phyloP scores from a whole-genome alignment of 2,329 filamentous ascomycete genomes.

The Apiospora arundinis region DNA sequence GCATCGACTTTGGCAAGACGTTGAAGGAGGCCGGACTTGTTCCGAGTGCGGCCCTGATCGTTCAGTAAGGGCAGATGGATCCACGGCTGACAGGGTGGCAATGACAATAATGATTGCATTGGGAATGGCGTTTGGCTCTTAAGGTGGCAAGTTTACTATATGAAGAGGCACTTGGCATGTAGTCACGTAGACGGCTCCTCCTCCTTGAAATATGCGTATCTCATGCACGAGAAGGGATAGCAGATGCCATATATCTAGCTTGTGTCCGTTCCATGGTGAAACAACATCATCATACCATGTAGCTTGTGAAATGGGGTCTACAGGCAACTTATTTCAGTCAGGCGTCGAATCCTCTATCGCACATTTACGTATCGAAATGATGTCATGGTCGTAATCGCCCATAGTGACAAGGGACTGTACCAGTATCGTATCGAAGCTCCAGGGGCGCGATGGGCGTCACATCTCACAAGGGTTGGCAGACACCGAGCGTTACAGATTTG shows the following conservation, averaged over 20 bases:
- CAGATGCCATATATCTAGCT: neutral
- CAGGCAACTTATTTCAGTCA: neutral
- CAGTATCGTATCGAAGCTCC: neutral
- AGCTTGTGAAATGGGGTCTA: neutral
- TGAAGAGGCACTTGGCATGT: neutral
- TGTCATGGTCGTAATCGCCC: neutral
- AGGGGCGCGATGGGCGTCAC: neutral
- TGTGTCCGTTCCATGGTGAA: neutral
- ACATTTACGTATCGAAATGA: neutral
- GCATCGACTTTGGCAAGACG: conserved; percentile 83
- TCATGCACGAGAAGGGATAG: neutral
- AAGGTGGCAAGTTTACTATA: neutral
- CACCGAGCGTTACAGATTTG: conserved; percentile 14
- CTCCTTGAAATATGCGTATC: neutral
- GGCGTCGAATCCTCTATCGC: neutral
- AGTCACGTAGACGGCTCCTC: neutral
- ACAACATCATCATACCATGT: neutral
- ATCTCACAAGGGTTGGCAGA: neutral
- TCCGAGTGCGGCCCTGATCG: conserved; percentile 87
- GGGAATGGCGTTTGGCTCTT: conserved; percentile 21
- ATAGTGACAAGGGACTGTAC: neutral
- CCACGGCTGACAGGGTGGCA: neutral
- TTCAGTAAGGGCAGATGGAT: conserved; percentile 55
- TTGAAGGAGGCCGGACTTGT: conserved; percentile 90
- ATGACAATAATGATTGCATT: conserved; percentile 18